Evolutionary conservation across 768 basidiomycete species (phyloP).

Genomic region (Myochromella boudieri): DNA sequence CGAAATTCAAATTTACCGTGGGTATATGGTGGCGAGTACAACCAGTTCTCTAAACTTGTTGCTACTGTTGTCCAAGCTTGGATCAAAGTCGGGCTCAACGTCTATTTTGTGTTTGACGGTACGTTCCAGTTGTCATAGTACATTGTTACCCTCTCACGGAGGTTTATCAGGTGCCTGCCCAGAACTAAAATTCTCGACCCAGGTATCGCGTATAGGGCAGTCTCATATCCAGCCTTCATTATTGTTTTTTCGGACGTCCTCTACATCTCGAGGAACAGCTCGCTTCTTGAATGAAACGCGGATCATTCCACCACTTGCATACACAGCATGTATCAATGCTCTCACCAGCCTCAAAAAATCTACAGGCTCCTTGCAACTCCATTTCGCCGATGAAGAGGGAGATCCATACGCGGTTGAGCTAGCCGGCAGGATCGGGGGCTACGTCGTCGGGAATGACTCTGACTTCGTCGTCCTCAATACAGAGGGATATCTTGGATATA

Average conservation of each 20-base stretch:
- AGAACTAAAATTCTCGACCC: slow-evolving; percentile 69
- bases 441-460: slow-evolving; percentile 78
- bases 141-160: slow-evolving; percentile 13
- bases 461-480: slow-evolving; percentile 80
- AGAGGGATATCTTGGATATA: slow-evolving; percentile 76
- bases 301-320: slow-evolving; percentile 70
- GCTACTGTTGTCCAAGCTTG: slow-evolving; percentile 58
- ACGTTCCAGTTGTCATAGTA: too few species aligned
- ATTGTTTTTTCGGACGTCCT: slow-evolving; percentile 82
- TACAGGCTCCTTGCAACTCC: slow-evolving; percentile 45
- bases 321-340: slow-evolving; percentile 56
- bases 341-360: slow-evolving; percentile 39
- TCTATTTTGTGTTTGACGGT: slow-evolving; percentile 88
- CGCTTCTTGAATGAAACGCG: slow-evolving; percentile 73
- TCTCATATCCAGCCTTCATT: slow-evolving; percentile 59
- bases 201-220: slow-evolving; percentile 57
- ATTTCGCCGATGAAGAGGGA: slow-evolving; percentile 80
- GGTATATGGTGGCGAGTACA: slow-evolving; percentile 87
- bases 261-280: slow-evolving; percentile 56
- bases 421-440: slow-evolving; percentile 70
- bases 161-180: slow-evolving; percentile 60
- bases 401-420: slow-evolving; percentile 86
- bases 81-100: slow-evolving; percentile 61
- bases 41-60: slow-evolving; percentile 50
- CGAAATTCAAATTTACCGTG: slow-evolving; percentile 64